phyloP scores from a whole-genome alignment of 345 rosid species.

The Hibiscus trionum region DNA sequence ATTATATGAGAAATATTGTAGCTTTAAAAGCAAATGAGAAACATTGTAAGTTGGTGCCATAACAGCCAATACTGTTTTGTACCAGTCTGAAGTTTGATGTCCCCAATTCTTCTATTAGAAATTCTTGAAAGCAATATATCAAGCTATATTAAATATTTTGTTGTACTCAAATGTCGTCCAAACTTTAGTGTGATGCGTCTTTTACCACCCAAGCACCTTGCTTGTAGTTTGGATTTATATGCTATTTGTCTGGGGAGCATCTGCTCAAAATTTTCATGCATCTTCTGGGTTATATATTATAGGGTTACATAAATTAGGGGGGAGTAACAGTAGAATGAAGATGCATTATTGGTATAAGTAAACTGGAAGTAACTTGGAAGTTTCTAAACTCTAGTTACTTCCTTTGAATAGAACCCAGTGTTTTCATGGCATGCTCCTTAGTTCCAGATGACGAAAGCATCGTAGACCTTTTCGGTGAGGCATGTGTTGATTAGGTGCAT shows the following conservation, averaged over 20 bases:
- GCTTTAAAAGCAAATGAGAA: no score
- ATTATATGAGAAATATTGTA: not conserved
- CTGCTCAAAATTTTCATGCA: not conserved
- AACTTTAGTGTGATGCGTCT: not conserved
- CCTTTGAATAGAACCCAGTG: not conserved
- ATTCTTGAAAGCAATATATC: not conserved
- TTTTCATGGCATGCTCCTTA: no score
- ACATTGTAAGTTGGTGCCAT: not conserved
- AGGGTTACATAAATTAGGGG: not conserved
- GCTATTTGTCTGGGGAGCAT: not conserved
- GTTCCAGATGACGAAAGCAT: no score
- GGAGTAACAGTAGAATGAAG: not conserved
- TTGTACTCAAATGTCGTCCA: not conserved
- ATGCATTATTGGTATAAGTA: not conserved
- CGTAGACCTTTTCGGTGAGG: no score
- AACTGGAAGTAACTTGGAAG: not conserved
- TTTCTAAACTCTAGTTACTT: not conserved
- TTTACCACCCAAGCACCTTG: constrained; percentile 1
- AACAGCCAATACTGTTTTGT: not conserved
- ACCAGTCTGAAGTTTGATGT: not conserved
- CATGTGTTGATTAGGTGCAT: no score
- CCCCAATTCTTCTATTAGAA: not conserved
- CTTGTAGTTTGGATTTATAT: not conserved
- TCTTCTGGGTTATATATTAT: not conserved
- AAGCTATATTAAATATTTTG: not conserved